Base-by-base conservation (phyloP, 2,329 filamentous ascomycete species). In the Daldinia sp. region DNA sequence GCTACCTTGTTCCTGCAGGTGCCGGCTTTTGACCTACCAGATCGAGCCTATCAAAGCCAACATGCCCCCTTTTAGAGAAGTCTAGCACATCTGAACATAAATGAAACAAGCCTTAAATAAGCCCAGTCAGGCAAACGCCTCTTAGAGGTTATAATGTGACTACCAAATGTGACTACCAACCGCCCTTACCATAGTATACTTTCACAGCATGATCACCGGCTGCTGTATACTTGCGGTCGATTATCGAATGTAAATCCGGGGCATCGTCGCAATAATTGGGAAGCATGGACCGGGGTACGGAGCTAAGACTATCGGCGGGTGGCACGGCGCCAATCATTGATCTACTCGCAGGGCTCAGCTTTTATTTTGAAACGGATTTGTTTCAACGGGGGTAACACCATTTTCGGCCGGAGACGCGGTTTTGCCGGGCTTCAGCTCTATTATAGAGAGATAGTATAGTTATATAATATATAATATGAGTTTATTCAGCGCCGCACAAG, bases 71-170 rank as follows among this genome's bases (percentile, higher is more conserved):
- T 65, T n/a, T 46, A 15, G 23, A 23, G 57, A 56, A 56, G 30
- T 67, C 64, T 67, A 28, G 53, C 63, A 59, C 48, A 54, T 60
- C 60, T 20, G 65, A 65, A 60, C 28, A 23, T 33, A 28, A 59
- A 59, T 68, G 65, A 71, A 63, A 71, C 68, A 66, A 56, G 6
- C 65, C 67, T 68, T 63, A 60, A 68, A 66, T 65, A 71, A 65
- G 61, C 39, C 28, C 54, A 26, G 20, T 30, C 33, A 41, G 62
- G 30, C 42, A 28, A 15, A 44, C 39, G 26, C 51, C 65, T 51
- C 35, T 68, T 50, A 30, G 41, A 50, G 37, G n/a, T n/a, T 46
- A 60, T 18, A 20, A n/a, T 37, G 6, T 26, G 23, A 23, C 59
- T 51, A 54, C 57, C 63, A 62, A 58, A n/a, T 37, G 6, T 26